Conservation (phyloP, 192 early-diverging fungal genomes). For the Podila horticola region DNA sequence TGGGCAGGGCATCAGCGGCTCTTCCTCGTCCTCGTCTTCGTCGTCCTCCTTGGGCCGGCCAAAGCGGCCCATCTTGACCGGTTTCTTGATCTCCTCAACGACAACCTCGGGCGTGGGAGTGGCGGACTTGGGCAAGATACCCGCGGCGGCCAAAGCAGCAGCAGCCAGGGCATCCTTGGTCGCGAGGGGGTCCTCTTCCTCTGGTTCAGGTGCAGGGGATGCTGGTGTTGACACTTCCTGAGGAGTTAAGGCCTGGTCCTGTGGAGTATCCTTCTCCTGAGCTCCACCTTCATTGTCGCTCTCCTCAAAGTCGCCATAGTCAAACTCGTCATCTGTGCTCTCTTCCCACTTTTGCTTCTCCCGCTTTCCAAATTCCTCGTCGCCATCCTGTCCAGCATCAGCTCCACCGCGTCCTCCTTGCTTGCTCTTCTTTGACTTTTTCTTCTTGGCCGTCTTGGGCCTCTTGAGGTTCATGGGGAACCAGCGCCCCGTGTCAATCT, state of each 20-base stretch:
- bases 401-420: slow-evolving; percentile 10
- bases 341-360: slow-evolving; percentile 53
- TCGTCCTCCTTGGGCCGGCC: slow-evolving; percentile 8
- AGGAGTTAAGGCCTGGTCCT: neutral
- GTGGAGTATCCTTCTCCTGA: slow-evolving; percentile 7
- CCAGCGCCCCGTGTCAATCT: slow-evolving; percentile 70
- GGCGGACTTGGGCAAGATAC: slow-evolving; percentile 37
- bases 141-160: slow-evolving; percentile 43
- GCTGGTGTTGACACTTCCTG: slow-evolving; percentile 12
- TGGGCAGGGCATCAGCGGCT: slow-evolving; percentile 60
- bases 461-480: slow-evolving; percentile 63
- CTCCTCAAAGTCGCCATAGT: slow-evolving; percentile 51
- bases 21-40: slow-evolving; percentile 39
- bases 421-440: slow-evolving; percentile 52
- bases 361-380: slow-evolving; percentile 35
- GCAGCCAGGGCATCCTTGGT: slow-evolving; percentile 45
- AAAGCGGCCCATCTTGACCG: slow-evolving; percentile 6
- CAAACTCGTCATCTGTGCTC: slow-evolving; percentile 51
- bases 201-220: neutral
- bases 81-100: neutral
- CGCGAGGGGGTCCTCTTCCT: neutral
- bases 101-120: slow-evolving; percentile 1
- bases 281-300: slow-evolving; percentile 47
- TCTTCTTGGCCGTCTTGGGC: slow-evolving; percentile 54
- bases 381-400: slow-evolving; percentile 10